Evolutionary conservation across 306 rosid genomes (phyloP).

Genomic region (Betula pendula): DNA sequence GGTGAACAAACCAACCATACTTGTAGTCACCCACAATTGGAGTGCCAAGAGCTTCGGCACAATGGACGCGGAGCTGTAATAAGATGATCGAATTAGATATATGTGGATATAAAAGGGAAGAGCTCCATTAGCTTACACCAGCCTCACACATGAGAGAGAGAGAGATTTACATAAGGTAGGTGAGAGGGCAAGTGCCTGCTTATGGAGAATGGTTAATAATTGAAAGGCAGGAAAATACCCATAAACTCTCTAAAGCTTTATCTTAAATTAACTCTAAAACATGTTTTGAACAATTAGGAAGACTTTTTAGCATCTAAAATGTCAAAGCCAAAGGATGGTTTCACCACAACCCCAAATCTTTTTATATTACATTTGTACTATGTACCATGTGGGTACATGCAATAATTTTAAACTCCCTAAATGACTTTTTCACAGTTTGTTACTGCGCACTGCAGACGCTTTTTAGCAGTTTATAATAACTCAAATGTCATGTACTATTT

Average conservation of each 20-base stretch:
- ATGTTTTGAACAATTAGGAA: not conserved
- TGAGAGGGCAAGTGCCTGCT: not conserved
- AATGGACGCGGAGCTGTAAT: constrained; percentile 86
- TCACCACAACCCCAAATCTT: not conserved
- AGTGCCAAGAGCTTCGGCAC: constrained; percentile 97
- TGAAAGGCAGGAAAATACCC: not conserved
- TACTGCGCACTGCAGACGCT: not conserved
- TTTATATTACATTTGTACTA: not conserved
- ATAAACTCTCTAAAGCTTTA: not conserved
- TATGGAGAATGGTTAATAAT: not conserved
- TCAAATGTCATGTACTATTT: not conserved
- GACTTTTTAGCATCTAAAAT: no score
- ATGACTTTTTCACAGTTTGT: not conserved
- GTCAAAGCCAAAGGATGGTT: not conserved
- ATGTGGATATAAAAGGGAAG: not conserved
- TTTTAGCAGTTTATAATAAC: constrained; percentile 7
- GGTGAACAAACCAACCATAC: constrained; percentile 92
- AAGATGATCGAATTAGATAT: constrained; percentile 10
- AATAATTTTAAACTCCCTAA: constrained; percentile 10
- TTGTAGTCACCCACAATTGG: constrained; percentile 95
- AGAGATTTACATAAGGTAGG: not conserved
- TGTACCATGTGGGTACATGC: not conserved
- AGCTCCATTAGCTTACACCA: not conserved
- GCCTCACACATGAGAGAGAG: not conserved
- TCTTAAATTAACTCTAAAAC: not conserved